Evolutionary conservation across 139 green algal genomes (phyloP), one percentile per base, ranked within the genome.

Genomic region (Chlorella sp.): DNA sequence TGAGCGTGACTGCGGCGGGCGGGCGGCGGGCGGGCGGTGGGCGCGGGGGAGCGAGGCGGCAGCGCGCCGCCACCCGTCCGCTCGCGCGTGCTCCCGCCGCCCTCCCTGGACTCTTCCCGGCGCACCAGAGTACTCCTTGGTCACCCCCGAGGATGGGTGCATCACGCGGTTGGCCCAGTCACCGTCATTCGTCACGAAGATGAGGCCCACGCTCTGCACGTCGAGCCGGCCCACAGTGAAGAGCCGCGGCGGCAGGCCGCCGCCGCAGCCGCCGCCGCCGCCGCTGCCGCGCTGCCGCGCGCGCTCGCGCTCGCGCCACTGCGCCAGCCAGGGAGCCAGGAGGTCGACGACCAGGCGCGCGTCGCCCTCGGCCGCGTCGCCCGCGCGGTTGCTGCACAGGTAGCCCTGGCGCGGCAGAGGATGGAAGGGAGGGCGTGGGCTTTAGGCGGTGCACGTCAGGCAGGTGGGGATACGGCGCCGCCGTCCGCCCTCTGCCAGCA

Each of bases 171-270:
- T 19, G 8, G 92, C 90, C 92, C 92, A 97, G 29, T 85, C 75
- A 70, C 95, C 95, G 72, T 99, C 95, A 67, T 99, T 99, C 8
- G 95, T 99, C 29, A 99, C 83, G 19, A 99, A 87, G 31, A 99
- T 84, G 36, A 99, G 89, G 0, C 96, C 96, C 8, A 88, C 90
- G 14, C 92, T 91, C 19, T 86, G 74, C 8, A 95, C 94, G 72
- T 99, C 96, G 59, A 99, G 83, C 6, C 95, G 86, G 8, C 95
- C 95, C 51, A 98, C 95, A 5, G 93, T 97, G 87, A 98, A 98
- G 7, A 99, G 85, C 29, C 95, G 85, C 2, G 95, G 95, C 0
- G 87, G 86, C 15, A 89, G 78, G 14, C 62, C 82, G 46, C 73
- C 74, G 19, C 25, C 76, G 71, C 45, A 61, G 71, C 40, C 27